Conservation (phyloP, 2,329 filamentous ascomycete genomes). For the Teratosphaeriaceae sp. region DNA sequence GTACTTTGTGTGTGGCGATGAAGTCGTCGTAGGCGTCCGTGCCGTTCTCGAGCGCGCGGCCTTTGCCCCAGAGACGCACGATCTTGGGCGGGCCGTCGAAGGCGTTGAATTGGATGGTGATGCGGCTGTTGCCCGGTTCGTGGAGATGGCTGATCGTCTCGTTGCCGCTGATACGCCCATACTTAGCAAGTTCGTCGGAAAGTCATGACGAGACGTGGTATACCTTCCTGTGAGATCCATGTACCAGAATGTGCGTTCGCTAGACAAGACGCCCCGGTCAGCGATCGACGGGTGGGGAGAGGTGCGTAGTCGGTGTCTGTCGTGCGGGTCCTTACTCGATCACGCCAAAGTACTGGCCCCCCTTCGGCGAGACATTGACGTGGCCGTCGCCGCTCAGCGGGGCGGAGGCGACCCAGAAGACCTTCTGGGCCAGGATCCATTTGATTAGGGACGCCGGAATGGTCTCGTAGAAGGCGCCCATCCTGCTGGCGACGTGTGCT, state of each 20-base stretch:
- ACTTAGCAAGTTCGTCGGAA: too few relatives aligned
- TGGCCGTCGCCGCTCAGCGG: constrained; percentile 35
- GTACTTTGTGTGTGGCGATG: constrained; percentile 27
- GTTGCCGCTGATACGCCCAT: too few relatives aligned
- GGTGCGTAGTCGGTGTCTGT: too few relatives aligned
- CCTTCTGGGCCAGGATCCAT: constrained; percentile 40
- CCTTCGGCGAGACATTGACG: constrained; percentile 43
- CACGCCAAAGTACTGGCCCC: constrained; percentile 38
- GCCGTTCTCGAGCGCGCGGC: constrained; percentile 32
- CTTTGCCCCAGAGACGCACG: constrained; percentile 37
- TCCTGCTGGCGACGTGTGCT: constrained; percentile 13
- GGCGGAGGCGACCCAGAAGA: constrained; percentile 39
- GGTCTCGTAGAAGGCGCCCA: constrained; percentile 40
- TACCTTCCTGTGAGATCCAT: constrained; percentile 38
- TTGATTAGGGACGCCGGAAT: constrained; percentile 32
- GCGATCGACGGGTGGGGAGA: too few relatives aligned
- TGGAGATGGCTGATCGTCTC: constrained; percentile 39
- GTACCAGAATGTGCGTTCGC: too few relatives aligned
- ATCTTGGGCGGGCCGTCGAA: constrained; percentile 38
- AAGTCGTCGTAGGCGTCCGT: constrained; percentile 29
- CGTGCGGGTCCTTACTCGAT: too few relatives aligned
- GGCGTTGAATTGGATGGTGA: constrained; percentile 38
- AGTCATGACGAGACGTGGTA: too few relatives aligned
- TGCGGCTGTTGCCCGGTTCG: constrained; percentile 36
- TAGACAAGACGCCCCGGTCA: too few relatives aligned